Base-by-base conservation (phyloP, 805 yeast genomes). In the Priceomyces medius region DNA sequence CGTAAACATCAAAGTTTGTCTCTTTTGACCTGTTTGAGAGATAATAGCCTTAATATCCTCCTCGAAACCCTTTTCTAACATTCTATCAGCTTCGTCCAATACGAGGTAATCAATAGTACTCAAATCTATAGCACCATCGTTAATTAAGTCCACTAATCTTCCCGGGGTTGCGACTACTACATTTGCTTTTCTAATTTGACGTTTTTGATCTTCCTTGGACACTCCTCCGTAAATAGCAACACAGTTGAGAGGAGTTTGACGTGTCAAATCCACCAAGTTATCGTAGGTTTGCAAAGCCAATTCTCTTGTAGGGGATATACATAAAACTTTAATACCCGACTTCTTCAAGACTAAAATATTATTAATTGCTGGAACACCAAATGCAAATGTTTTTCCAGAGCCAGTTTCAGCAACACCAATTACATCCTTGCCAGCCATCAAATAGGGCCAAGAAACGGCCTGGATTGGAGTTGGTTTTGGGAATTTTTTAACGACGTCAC, bases 361-460 rank as follows among this genome's bases (percentile, higher is more conserved):
- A 56, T 88, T 75, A 40, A 91, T 77, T n/a, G 97, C 97, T 36
- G 99, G 99, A 23, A 93, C 93, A 61, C 97, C 96, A 61, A 91
- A 93, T 0, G 97, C 98, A 66, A 91, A 84, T 0, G 99, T 91
- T 65, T 91, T 91, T 58, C 99, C 99, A 0, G 97, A 88, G 28
- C 99, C 99, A 3, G 99, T 91, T 68, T 91, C 97, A 10, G 99
- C 99, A 49, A 91, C 96, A 63, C 98, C 99, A 50, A 91, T 79
- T 19, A 90, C 95, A 60, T 91, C 99, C 44, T 83, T 76, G 13
- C 85, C 85, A 16, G 78, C 67, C 38, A 89, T 67, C 40, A 91
- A 67, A 58, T 80, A 88, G 49, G 99, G 98, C 98, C 98, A 93
- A 7, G 97, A 78, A 34, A 81, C 88, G 23, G 96, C 78, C 71